Conservation (phyloP, 164 flowering plant species). For the Nymphaea colorata region DNA sequence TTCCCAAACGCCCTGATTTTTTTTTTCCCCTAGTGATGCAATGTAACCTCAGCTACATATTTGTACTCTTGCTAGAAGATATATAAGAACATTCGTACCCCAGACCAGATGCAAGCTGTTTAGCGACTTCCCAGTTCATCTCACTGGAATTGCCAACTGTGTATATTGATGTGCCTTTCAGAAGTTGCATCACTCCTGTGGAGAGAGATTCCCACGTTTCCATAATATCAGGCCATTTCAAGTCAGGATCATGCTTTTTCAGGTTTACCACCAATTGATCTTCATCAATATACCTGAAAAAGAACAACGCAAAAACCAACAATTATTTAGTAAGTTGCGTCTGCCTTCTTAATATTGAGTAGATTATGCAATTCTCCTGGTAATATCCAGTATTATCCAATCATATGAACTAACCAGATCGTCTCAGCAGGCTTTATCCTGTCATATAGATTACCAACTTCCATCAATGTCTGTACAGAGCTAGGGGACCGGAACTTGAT, state of each 20-base stretch:
- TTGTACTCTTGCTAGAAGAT: no score
- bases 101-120: constrained; percentile 82
- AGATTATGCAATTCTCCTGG: background rate
- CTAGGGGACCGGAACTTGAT: constrained; percentile 34
- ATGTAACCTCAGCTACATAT: no score
- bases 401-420: constrained; percentile 55
- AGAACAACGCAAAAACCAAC: background rate
- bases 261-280: constrained; percentile 75
- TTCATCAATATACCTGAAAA: constrained; percentile 80
- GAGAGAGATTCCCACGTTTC: constrained; percentile 94
- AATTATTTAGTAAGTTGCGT: background rate
- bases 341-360: background rate
- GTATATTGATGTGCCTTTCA: constrained; percentile 80
- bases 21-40: no score
- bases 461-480: constrained; percentile 41
- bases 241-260: constrained; percentile 72
- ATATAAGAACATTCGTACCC: constrained; percentile 36
- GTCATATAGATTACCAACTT: constrained; percentile 54
- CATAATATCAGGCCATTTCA: constrained; percentile 89
- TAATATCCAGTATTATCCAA: background rate
- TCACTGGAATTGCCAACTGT: constrained; percentile 85
- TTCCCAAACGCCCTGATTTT: no score
- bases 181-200: constrained; percentile 45
- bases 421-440: constrained; percentile 89
- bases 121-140: constrained; percentile 69